These are phyloP conservation scores for Rhizophora apiculata DNA, from an alignment of 345 rosid genomes.

Conservation along the genomic window DNA sequence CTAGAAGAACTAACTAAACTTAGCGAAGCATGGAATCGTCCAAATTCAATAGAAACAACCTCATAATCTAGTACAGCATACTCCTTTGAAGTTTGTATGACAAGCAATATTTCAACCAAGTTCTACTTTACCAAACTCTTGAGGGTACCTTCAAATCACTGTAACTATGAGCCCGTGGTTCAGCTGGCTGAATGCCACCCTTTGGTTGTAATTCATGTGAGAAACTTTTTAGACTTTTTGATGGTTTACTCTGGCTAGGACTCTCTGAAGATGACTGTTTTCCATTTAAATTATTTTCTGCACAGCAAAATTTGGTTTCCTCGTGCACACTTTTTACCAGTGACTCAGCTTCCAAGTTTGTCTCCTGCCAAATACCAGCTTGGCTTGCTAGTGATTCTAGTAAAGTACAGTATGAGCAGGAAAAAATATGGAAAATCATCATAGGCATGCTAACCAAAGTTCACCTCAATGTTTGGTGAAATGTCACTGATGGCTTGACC, in stretches of 20 bases:
- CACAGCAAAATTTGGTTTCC: slow-evolving; percentile 26
- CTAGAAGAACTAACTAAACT: too few relatives aligned
- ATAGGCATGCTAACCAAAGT: background rate
- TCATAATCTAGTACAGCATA: too few relatives aligned
- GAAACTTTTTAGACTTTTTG: slow-evolving; percentile 61
- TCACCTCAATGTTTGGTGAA: slow-evolving; percentile 48
- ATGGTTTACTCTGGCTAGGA: slow-evolving; percentile 29
- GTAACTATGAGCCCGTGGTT: slow-evolving; percentile 67
- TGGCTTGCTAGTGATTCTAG: background rate
- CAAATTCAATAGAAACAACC: too few relatives aligned
- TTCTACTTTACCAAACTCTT: background rate
- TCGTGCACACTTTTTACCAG: slow-evolving; percentile 28
- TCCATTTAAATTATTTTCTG: slow-evolving; percentile 18
- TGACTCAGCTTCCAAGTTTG: slow-evolving; percentile 27
- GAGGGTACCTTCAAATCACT: slow-evolving; percentile 55
- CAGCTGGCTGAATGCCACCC: slow-evolving; percentile 51
- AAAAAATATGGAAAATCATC: background rate
- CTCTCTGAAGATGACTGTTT: slow-evolving; percentile 30
- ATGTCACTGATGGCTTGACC: slow-evolving; percentile 23
- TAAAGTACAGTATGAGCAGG: slow-evolving; percentile 5
- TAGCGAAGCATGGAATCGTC: too few relatives aligned
- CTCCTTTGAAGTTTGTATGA: too few relatives aligned
- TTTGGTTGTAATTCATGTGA: slow-evolving; percentile 75
- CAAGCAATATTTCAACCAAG: slow-evolving; percentile 7
- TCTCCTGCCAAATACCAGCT: slow-evolving; percentile 39